Evolutionary conservation across 306 rosid genomes (phyloP), one percentile per base, ranked within the genome.

Genomic region (Quercus aquifolioides): DNA sequence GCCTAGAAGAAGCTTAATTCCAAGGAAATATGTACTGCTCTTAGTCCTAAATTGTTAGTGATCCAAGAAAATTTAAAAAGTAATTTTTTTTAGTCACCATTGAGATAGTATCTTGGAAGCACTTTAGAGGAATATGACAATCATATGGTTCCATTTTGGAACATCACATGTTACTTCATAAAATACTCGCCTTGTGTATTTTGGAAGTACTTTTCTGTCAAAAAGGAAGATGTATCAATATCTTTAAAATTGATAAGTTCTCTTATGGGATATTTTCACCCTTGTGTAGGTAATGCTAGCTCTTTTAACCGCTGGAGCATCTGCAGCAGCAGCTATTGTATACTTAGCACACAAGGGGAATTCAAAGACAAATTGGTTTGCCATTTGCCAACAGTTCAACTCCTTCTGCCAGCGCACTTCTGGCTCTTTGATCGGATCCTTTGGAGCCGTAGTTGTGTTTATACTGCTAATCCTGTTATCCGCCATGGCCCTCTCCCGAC

Each of bases 361-460:
- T 72, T 76, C 81, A 1, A 85, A 69, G 67, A 82, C 88, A 31
- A 89, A 89, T 60, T 89, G 93, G 93, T 55, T 84, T 18, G 81
- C 92, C n/a, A 79, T 91, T 65, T 91, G 93, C 78, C 90, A 84
- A 33, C 93, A 91, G 26, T 89, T 83, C 14, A 86, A 89, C 87
- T 81, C 92, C 73, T 89, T 91, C 82, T 91, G 96, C 55, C 83
- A 87, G 79, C 83, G 87, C 21, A 79, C 79, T 77, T 89, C 96
- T 25, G 96, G 90, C 64, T 81, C 92, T 63, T 69, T 91, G 81
- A 85, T 89, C 4, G 96, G 96, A 78, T 91, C 93, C 55, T 89
- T 89, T 31, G 80, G 77, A 33, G 91, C 81, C 71, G 57, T 86
- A 33, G 59, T 68, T 9, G 76, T 83, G 17, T 73, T 91, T 31